Conservation (phyloP, 73 alveolate genomes). For the Paramecium bursaria region DNA sequence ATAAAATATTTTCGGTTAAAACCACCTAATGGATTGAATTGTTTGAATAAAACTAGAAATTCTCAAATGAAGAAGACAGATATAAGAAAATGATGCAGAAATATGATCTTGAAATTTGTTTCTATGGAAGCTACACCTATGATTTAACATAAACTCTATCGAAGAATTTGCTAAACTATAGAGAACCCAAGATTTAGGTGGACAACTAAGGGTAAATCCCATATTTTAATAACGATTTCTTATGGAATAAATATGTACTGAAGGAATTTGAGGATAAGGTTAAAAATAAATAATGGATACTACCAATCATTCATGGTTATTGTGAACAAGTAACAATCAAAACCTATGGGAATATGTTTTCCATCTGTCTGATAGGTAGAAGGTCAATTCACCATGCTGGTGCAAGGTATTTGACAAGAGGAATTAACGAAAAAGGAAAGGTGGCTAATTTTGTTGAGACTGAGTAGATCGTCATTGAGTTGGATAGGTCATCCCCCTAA, state of each 20-base stretch:
- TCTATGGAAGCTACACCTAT: constrained; percentile 85
- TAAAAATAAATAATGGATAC: constrained; percentile 86
- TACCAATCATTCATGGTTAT: constrained; percentile 94
- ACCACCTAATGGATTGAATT: constrained; percentile 57
- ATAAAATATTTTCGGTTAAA: constrained; percentile 61
- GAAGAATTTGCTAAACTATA: constrained; percentile 71
- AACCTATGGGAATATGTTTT: constrained; percentile 66
- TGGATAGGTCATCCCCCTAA: constrained; percentile 64
- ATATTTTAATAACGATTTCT: constrained; percentile 77
- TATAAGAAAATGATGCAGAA: constrained; percentile 73
- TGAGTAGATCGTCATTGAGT: constrained; percentile 85
- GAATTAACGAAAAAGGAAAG: constrained; percentile 91
- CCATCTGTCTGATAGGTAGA: constrained; percentile 80
- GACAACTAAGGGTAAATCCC: neutral
- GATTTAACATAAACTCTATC: constrained; percentile 82
- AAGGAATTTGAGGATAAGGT: constrained; percentile 74
- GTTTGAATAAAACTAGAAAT: constrained; percentile 62
- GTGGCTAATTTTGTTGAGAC: constrained; percentile 94
- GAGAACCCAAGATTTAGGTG: neutral
- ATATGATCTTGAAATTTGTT: constrained; percentile 78
- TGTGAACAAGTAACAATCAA: constrained; percentile 74
- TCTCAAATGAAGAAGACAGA: constrained; percentile 71
- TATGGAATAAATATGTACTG: constrained; percentile 92
- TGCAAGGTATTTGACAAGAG: constrained; percentile 93
- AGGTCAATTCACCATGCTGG: constrained; percentile 94